Evolutionary conservation across 768 basidiomycete genomes (phyloP).

Genomic region (Rubroboletus satanas): DNA sequence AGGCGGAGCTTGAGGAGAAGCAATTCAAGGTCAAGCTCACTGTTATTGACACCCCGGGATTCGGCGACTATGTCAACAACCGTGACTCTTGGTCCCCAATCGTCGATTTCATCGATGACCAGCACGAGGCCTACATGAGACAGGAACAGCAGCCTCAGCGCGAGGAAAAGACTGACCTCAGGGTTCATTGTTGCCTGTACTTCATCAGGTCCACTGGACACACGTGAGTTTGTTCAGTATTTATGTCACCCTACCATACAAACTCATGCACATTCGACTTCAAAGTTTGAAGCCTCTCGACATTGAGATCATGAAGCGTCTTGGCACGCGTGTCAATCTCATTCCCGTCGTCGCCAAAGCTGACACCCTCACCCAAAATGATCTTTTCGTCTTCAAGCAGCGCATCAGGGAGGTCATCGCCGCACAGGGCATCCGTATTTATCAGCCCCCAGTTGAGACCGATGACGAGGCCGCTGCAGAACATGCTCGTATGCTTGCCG

Average conservation of each 20-base stretch:
- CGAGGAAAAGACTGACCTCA: conserved; percentile 87
- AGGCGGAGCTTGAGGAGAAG: conserved; percentile 98
- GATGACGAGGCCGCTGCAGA: conserved; percentile 87
- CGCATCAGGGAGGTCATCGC: conserved; percentile 87
- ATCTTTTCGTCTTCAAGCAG: conserved; percentile 88
- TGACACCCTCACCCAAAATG: conserved; percentile 93
- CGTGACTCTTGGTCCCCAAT: too few relatives aligned
- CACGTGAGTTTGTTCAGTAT: conserved; percentile 57
- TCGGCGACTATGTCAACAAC: too few relatives aligned
- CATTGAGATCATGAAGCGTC: conserved; percentile 99
- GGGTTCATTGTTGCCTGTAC: conserved; percentile 96
- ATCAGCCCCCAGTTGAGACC: conserved; percentile 85
- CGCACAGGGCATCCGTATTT: conserved; percentile 93
- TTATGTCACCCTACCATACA: not conserved
- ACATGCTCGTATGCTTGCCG: conserved; percentile 80
- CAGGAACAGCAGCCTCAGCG: conserved; percentile 59
- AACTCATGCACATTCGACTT: conserved; percentile 3
- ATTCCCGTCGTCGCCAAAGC: conserved; percentile 98
- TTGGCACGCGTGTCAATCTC: conserved; percentile 95
- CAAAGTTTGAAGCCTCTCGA: conserved; percentile 86
- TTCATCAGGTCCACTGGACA: conserved; percentile 96
- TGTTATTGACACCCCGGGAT: conserved; percentile 78
- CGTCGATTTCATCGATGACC: not conserved
- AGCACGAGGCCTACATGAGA: not conserved
- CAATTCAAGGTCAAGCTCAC: conserved; percentile 99